Base-by-base conservation (phyloP, 768 basidiomycete genomes). In the Coprinopsis sp. region DNA sequence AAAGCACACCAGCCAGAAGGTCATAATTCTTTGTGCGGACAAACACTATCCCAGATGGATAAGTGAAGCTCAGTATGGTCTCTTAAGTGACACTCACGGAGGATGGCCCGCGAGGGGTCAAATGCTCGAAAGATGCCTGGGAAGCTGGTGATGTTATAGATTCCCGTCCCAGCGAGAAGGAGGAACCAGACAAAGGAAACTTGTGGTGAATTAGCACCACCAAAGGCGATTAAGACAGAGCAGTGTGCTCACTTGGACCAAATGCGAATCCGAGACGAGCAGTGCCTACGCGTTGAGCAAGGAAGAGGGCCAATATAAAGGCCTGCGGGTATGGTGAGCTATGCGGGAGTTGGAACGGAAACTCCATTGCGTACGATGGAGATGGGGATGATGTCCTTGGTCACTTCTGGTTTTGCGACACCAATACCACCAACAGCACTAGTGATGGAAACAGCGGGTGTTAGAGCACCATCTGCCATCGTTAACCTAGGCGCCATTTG, bases 391-490 rank as follows among this genome's bases (percentile, higher is more conserved):
- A 84, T 69, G 31, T 78, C 64, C 8, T 62, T 51, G 1, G 54
- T 43, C 6, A 84, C 73, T 2, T 64, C 65, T 0, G 77, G 68
- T 34, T 76, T 75, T 7, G 79, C 81, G 12, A 84, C 76, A 1
- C 72, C 79, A 49, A 87, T 81, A n/a, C 85, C 84, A 13, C 68
- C 76, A 2, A 86, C 81, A 4, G 82, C 83, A 30, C 78, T 79
- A 0, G 79, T 81, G 6, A 86, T 78, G 0, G 81, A 82, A 5
- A 86, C 82, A 4, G 84, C 82, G 3, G 82, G 81, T 1, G 82
- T 84, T 28, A 86, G 72, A 18, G 83, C 64, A 27, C 84, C 84
- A 50, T 87, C 84, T 0, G 82, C 77, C 66, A 86, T 73, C 0
- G 82, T 83, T 33, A 85, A 64, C 12, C 77, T 74, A 33, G 18